Evolutionary conservation across 495 filamentous ascomycete species (phyloP).

Genomic region (Penicillium canariense): DNA sequence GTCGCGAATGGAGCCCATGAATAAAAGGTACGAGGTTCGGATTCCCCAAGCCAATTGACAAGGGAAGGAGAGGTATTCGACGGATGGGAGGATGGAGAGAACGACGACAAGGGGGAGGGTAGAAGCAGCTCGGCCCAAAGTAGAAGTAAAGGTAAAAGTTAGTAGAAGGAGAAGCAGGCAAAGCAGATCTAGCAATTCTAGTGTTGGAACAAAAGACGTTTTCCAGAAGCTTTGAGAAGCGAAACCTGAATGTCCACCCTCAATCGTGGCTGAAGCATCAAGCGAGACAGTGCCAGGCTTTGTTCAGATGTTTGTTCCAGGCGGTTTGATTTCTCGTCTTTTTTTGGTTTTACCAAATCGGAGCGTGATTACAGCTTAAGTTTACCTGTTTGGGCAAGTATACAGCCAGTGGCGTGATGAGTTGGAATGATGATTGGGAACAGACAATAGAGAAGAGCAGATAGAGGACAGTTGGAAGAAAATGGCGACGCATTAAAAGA

Average conservation of each 20-base stretch:
- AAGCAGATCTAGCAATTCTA: constrained; percentile 4
- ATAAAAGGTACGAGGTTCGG: background rate
- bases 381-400: background rate
- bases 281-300: constrained; percentile 17
- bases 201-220: constrained; percentile 17
- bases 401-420: background rate
- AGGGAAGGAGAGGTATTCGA: constrained; percentile 16
- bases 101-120: background rate
- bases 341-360: background rate
- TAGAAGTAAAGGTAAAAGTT: background rate
- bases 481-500: background rate
- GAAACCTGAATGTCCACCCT: constrained; percentile 1
- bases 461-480: background rate
- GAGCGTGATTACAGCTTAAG: background rate
- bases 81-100: constrained; percentile 11
- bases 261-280: constrained; percentile 3
- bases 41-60: background rate
- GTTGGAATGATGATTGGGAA: background rate
- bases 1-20: constrained; percentile 35
- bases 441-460: background rate
- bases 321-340: background rate
- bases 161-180: background rate
- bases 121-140: too few relatives aligned
- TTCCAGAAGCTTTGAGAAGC: constrained; percentile 24
- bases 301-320: background rate